Percentiles rank a stretch among this genome's conserved stretches.
Evolutionary conservation across 2,329 filamentous ascomycete species (phyloP).

Genomic region (Colletotrichum sp.): DNA sequence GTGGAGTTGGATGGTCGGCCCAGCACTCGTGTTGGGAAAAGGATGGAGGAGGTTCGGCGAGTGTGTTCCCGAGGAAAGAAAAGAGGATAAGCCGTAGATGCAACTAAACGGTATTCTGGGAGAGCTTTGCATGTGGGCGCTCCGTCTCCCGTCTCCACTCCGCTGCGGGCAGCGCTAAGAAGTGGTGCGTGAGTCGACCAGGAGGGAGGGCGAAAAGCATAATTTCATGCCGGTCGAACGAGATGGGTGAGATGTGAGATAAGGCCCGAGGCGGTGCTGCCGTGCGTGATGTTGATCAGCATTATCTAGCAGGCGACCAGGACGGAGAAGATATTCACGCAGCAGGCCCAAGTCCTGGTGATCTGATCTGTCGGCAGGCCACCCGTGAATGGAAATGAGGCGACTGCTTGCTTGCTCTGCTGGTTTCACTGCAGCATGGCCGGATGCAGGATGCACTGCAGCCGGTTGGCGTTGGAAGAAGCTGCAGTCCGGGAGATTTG

Average conservation of each 20-base stretch:
- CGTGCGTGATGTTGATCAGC: neutral
- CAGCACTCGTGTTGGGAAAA: slow-evolving; percentile 16
- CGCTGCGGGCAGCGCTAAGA: slow-evolving; percentile 5
- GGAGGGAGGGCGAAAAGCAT: slow-evolving; percentile 5
- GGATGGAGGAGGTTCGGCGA: slow-evolving; percentile 11
- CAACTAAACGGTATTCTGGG: slow-evolving; percentile 4
- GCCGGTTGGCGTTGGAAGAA: neutral
- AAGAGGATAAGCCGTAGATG: slow-evolving; percentile 13
- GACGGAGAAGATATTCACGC: neutral
- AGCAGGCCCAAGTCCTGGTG: neutral
- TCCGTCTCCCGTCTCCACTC: neutral
- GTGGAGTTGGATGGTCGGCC: slow-evolving; percentile 18
- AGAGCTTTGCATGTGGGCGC: slow-evolving; percentile 4
- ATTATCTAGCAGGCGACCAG: slow-evolving; percentile 3
- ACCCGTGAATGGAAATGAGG: neutral
- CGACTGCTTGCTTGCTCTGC: neutral
- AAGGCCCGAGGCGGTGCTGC: neutral
- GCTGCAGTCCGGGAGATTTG: neutral
- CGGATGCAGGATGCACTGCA: slow-evolving; percentile 1
- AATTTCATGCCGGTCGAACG: slow-evolving; percentile 1
- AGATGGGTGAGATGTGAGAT: slow-evolving; percentile 8
- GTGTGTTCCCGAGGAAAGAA: slow-evolving; percentile 1
- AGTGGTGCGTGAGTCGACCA: slow-evolving; percentile 12
- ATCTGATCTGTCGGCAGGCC: neutral
- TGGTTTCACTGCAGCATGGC: neutral